Evolutionary conservation across 1,284 basidiomycete species (phyloP), one percentile per base, ranked within the genome.

Genomic region (Microbotryum saponariae): DNA sequence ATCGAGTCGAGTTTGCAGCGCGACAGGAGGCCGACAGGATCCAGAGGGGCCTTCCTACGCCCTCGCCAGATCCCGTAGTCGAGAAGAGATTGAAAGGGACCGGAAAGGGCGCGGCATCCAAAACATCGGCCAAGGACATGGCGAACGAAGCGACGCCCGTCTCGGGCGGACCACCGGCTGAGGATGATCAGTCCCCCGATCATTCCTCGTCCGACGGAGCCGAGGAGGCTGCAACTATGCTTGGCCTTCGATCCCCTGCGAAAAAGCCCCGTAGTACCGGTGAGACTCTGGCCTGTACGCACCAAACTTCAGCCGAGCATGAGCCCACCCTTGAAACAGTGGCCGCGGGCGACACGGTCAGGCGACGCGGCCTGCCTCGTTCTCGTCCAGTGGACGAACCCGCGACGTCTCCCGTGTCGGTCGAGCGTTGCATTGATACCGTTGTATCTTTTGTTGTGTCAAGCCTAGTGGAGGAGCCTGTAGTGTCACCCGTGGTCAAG

Each of bases 1-100:
- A 51, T 27, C 45, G 46, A 42, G 54, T 50, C 56, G 56, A 55
- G 37, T 20, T 50, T 42, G 53, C 44, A 14, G 55, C 50, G 14
- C 58, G 52, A 12, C 18, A 48, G 51, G 50, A 47, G 10, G 54
- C n/a, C 49, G 52, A 52, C 37, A 27, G 54, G 45, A 42, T 42
- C 37, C 37, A 42, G 37, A 42, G 37, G 12, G 37, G 14, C 14
- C 37, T 42, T 42, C 37, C 37, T 42, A 18, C 37, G 37, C 37
- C 14, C 37, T 12, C 37, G 6, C 37, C 37, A 42, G 37, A 42
- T 14, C 14, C 14, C 16, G 12, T 42, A 18, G 14, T 42, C 31
- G 44, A 49, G 49, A 62, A 57, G 42, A 52, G 48, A 10, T 45
- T 16, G 25, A 47, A 42, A 31, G 42, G 48, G 37, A 31, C 27